Evolutionary conservation across 1,139 yeast species (phyloP), one percentile per base, ranked within the genome.

Genomic region (Taphrina flavorubra): DNA sequence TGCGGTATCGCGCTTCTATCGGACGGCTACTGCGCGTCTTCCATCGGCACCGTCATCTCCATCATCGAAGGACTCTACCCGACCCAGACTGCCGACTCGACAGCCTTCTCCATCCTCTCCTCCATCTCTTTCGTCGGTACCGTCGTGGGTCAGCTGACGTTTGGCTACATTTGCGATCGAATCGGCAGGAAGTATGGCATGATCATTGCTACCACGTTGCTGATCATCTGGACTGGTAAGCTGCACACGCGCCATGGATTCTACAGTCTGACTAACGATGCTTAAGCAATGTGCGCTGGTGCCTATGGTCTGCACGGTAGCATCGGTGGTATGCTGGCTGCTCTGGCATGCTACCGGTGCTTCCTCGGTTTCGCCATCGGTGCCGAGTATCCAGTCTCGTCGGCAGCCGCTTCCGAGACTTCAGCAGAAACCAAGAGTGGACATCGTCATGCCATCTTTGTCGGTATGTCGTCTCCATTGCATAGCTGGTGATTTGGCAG

Each of bases 391-490:
- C 97, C 97, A 58, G 88, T 96, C 34, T 91, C 97, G 49, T 89
- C 97, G 1, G 95, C 92, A 37, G 96, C 96, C 61, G 91, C 96
- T 72, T 92, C 97, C 40, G 98, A 92, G 79, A 95, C 96, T 61
- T 88, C 96, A 53, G 87, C 89, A 70, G 81, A 85, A 74, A 81
- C 92, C 74, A 90, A 95, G 37, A 83, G 87, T 14, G 96, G 96
- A 71, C 83, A 84, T 71, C 88, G 98, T 81, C 92, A 92, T 80
- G 83, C 97, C 78, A 42, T 69, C 20, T 69, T 70, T 16, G 59
- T 62, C 7, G 65, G 58, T 53, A 53, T 16, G 58, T n/a, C 31
- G 31, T 1, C 56, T 51, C 42, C 31, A 10, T 31, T n/a, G 34
- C 10, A 14, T 18, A 11, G n/a, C 13, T 25, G 20, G 25, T 16